Conservation (phyloP, 2,329 filamentous ascomycete species). For the Penicillium corylophilum region DNA sequence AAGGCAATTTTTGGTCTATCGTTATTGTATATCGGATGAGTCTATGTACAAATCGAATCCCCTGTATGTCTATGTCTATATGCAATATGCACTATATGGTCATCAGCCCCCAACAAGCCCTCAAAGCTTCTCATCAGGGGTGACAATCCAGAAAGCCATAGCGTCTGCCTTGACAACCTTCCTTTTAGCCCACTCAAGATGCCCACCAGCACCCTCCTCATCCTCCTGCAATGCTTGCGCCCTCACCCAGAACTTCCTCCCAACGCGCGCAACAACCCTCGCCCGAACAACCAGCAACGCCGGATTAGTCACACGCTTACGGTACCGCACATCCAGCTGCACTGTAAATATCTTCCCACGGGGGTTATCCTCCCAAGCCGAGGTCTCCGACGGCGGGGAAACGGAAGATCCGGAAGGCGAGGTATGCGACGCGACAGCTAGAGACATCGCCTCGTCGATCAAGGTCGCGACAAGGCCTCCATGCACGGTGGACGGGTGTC, state of each 20-base stretch:
- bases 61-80: not conserved
- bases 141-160: constrained; percentile 43
- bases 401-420: constrained; percentile 3
- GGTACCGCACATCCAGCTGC: constrained; percentile 44
- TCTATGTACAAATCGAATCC: not conserved
- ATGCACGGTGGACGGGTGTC: constrained; percentile 41
- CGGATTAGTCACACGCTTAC: constrained; percentile 37
- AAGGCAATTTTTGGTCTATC: not conserved
- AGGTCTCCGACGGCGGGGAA: not conserved
- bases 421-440: constrained; percentile 36
- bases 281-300: constrained; percentile 38
- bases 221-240: constrained; percentile 42
- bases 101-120: not conserved
- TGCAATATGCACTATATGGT: not conserved
- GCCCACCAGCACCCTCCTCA: constrained; percentile 26
- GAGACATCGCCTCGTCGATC: constrained; percentile 47
- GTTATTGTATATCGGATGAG: no score
- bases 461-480: constrained; percentile 43
- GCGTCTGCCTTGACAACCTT: constrained; percentile 40
- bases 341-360: constrained; percentile 38
- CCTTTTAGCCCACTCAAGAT: constrained; percentile 33
- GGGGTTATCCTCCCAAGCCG: constrained; percentile 17
- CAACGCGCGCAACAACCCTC: constrained; percentile 37
- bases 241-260: constrained; percentile 43
- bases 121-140: constrained; percentile 30